Base-by-base conservation (phyloP, 768 basidiomycete genomes). In the Tulasnella sp. region DNA sequence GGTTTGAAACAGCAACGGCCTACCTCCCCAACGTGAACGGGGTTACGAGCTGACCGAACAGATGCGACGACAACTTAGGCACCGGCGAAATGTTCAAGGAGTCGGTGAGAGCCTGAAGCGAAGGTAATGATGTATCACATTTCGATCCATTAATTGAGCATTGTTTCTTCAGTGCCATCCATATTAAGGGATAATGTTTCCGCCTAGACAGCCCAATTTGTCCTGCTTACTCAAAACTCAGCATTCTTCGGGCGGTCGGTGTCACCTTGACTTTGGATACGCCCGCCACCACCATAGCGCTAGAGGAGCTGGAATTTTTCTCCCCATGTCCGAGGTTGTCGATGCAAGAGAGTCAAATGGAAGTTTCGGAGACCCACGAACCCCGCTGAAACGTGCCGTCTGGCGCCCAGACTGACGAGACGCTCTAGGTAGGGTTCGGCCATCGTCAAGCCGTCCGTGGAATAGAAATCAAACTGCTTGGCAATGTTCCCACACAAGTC, bases 341-440 rank as follows among this genome's bases (percentile, higher is more conserved):
- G 54, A n/a, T n/a, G n/a, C n/a, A n/a, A 60, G 28, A 60, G 58
- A 60, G 58, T 60, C 58, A 60, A 60, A 60, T 60, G 58, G 58
- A 60, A 60, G 16, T 14, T 16, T n/a, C 8, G 2, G 4, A 1
- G 44, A 40, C 44, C 11, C 73, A 74, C 37, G 73, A 24, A 40
- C 73, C 44, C 44, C 44, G 73, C 37, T 40, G 73, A 74, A 74
- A 74, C 44, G 73, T 46, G 73, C 73, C 44, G 69, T n/a, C n/a
- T n/a, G n/a, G n/a, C n/a, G n/a, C 69, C 69, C n/a, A 37, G 73
- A 6, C 73, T n/a, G 73, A 46, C 73, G 22, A 41, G 73, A 16
- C 7, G 76, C 4, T 24, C 73, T 74, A 41, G 73, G 73, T 34
- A 74, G 73, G 73, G 73, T 74, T 74, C 73, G 41, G 41, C 20